Base-by-base conservation (phyloP, 2,329 filamentous ascomycete genomes). In the Aspergillus aculeatus region DNA sequence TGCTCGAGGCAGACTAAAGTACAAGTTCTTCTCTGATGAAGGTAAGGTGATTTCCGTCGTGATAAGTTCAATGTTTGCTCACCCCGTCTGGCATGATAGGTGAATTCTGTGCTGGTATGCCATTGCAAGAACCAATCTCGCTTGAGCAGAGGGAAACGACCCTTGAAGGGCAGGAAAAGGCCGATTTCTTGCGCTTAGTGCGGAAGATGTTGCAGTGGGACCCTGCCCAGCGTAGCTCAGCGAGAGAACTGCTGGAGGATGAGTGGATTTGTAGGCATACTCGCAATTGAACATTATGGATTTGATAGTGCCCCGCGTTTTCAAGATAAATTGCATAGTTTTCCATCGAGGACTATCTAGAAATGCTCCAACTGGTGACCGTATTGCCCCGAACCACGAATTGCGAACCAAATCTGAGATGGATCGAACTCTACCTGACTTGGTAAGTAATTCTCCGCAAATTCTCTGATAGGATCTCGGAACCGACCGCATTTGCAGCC, bases 21-120 rank as follows among this genome's bases (percentile, higher is more conserved):
- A 63, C 2, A 77, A 76, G 50, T 81, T 79, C 66, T 81, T 80
- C 54, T 71, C 74, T 0, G 61, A 72, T 4, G 53, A 73, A 57
- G 77, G 77, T 75, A 71, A 59, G 59, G 54, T 41, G 54, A 32
- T 23, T 47, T 58, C 38, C 29, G 9, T 24, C 4, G 14, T 7
- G 16, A 19, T 44, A 24, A 4, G 19, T 31, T n/a, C 14, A 9
- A 7, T 52, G 55, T 47, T 31, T 10, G 23, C 59, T 61, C 32
- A 62, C 57, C 29, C 26, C 44, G 10, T 58, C 14, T 63, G 47
- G 29, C 35, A 50, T 38, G 64, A 21, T 64, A 76, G 74, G 74
- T 32, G 54, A 69, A 0, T 72, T 76, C 12, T 53, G 57, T 19
- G 49, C 58, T 4, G 64, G 58, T 47, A 63, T 69, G 14, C 35